phyloP scores from a whole-genome alignment of 1,284 basidiomycete species.

The Leccinum subspadiceum region DNA sequence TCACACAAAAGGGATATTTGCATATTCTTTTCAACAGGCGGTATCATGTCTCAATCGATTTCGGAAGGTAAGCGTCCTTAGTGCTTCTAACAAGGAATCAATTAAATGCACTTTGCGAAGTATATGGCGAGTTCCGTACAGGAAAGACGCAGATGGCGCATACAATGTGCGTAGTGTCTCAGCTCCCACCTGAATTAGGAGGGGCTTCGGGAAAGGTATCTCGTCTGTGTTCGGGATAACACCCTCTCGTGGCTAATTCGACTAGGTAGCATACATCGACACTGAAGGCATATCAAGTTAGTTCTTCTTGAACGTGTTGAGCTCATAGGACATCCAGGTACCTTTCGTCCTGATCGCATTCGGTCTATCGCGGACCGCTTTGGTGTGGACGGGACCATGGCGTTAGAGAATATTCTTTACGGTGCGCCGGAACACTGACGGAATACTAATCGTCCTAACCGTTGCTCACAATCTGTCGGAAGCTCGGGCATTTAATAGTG shows the following conservation, averaged over 20 bases:
- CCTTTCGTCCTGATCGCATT: constrained; percentile 91
- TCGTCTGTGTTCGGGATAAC: background rate
- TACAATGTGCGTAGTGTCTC: constrained; percentile 86
- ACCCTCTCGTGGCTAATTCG: constrained; percentile 2
- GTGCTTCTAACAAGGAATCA: background rate
- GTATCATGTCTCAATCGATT: constrained; percentile 87
- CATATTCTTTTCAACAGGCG: constrained; percentile 47
- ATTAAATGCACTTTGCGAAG: constrained; percentile 34
- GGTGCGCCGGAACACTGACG: constrained; percentile 41
- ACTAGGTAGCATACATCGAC: constrained; percentile 87
- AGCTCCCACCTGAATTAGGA: constrained; percentile 86
- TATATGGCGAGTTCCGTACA: constrained; percentile 80
- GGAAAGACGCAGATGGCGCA: constrained; percentile 92
- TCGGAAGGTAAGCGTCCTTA: constrained; percentile 65
- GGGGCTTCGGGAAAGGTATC: constrained; percentile 84
- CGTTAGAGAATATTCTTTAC: constrained; percentile 83
- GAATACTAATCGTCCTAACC: background rate
- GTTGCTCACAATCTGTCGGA: constrained; percentile 6
- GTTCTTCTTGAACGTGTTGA: background rate
- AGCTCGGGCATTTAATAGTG: constrained; percentile 85
- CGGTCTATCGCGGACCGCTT: constrained; percentile 87
- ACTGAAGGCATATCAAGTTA: constrained; percentile 65
- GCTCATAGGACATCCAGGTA: constrained; percentile 48
- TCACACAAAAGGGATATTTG: background rate
- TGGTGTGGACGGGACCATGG: constrained; percentile 84